Conservation (phyloP, 2,329 filamentous ascomycete genomes). For the Mycosphaerella sp. region DNA sequence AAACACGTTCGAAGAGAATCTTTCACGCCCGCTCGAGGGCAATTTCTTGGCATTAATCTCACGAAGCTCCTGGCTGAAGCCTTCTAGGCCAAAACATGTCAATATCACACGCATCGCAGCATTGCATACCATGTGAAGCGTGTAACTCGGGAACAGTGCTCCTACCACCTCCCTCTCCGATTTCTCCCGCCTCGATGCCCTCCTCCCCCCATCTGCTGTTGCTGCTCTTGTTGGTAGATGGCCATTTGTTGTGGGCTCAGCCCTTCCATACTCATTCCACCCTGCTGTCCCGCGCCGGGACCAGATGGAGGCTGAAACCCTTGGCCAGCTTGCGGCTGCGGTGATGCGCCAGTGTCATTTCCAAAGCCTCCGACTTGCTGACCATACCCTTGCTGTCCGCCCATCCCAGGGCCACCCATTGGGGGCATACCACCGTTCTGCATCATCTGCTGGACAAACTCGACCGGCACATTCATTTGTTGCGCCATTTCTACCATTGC, state of each 20-base stretch:
- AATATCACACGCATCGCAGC: not conserved
- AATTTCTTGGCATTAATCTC: too few relatives aligned
- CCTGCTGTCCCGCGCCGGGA: conserved; percentile 17
- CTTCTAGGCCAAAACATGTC: not conserved
- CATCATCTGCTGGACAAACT: conserved; percentile 21
- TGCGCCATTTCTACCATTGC: conserved; percentile 37
- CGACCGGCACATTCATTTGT: conserved; percentile 37
- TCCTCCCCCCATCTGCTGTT: conserved; percentile 24
- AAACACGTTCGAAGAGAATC: too few relatives aligned
- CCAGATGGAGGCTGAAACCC: conserved; percentile 28
- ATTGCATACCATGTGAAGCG: not conserved
- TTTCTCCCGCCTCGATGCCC: conserved; percentile 28
- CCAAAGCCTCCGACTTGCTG: conserved; percentile 21
- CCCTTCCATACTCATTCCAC: conserved; percentile 26
- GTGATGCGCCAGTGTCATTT: conserved; percentile 18
- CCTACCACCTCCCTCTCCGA: conserved; percentile 20
- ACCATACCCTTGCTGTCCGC: conserved; percentile 20
- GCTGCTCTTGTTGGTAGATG: conserved; percentile 32
- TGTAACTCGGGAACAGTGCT: not conserved
- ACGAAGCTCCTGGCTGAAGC: too few relatives aligned
- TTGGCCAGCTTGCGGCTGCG: conserved; percentile 24
- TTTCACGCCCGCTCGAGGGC: too few relatives aligned
- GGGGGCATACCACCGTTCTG: conserved; percentile 30
- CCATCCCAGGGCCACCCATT: conserved; percentile 12
- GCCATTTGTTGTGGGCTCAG: conserved; percentile 33